Percentiles rank a stretch among this genome's conserved stretches.
These are phyloP conservation scores for Podaxis sp. DNA, from an alignment of 768 basidiomycete species.

Conservation along the genomic window DNA sequence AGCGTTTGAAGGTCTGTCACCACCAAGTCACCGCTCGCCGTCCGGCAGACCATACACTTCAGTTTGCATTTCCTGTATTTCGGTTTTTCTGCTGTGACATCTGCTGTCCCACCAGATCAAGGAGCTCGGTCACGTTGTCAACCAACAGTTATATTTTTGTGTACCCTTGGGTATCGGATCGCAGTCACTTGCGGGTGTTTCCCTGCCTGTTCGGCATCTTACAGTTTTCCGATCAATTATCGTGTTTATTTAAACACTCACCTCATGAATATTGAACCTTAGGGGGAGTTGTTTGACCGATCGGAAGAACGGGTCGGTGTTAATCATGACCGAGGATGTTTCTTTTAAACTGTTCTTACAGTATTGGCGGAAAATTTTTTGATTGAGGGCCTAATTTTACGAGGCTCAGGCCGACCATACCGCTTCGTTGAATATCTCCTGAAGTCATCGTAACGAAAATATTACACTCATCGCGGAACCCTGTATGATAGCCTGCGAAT, in stretches of 20 bases:
- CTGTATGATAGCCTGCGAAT: neutral
- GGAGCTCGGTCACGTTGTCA: neutral
- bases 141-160: neutral
- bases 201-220: neutral
- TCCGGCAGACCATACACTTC: neutral
- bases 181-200: neutral
- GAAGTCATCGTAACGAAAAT: neutral
- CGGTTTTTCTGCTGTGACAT: neutral
- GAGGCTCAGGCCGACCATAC: neutral
- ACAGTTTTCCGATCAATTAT: neutral
- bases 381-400: neutral
- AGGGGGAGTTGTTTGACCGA: neutral
- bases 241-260: neutral
- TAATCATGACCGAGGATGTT: no score
- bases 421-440: neutral
- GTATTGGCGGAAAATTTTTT: neutral
- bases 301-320: neutral
- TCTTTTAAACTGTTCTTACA: no score
- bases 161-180: slow-evolving; percentile 6
- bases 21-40: no score
- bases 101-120: neutral
- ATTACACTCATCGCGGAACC: neutral
- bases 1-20: no score
- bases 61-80: neutral
- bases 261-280: no score